Conservation (phyloP, 2,329 filamentous ascomycete genomes). For the Penicillium sp. region DNA sequence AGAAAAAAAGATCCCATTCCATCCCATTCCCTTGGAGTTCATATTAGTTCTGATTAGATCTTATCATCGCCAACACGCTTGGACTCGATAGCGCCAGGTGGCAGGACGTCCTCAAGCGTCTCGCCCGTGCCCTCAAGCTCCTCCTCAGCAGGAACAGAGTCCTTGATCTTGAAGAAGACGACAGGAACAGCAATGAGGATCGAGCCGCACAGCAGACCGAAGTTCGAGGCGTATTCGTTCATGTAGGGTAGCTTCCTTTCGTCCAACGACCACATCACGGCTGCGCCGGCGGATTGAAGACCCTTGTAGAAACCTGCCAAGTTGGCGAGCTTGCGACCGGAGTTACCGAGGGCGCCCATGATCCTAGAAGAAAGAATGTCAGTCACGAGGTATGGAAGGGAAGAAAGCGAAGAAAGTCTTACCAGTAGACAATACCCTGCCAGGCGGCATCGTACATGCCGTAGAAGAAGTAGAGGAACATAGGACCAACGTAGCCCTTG, state of each 20-base stretch:
- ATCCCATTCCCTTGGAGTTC: neutral
- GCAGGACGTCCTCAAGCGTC: constrained; percentile 67
- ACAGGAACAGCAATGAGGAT: constrained; percentile 73
- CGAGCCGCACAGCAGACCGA: constrained; percentile 67
- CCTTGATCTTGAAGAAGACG: constrained; percentile 72
- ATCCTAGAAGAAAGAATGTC: constrained; percentile 54
- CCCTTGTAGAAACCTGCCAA: constrained; percentile 86
- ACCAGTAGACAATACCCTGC: constrained; percentile 89
- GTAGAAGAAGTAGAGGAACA: constrained; percentile 88
- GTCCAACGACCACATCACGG: constrained; percentile 62
- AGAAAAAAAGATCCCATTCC: neutral
- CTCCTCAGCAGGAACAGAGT: constrained; percentile 71
- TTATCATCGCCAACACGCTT: constrained; percentile 9
- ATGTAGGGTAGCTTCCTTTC: constrained; percentile 61
- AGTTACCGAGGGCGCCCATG: constrained; percentile 91
- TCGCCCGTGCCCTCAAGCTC: constrained; percentile 81
- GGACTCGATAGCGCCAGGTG: constrained; percentile 17
- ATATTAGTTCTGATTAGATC: constrained; percentile 4
- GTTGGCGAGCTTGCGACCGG: constrained; percentile 84
- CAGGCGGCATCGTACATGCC: constrained; percentile 83
- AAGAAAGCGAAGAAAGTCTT: constrained; percentile 25
- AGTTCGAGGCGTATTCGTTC: constrained; percentile 69
- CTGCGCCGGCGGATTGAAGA: constrained; percentile 78
- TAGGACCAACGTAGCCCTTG: constrained; percentile 68
- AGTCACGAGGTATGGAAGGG: neutral